Evolutionary conservation across 345 rosid species (phyloP).

Genomic region (Sisymbrium altissimum): DNA sequence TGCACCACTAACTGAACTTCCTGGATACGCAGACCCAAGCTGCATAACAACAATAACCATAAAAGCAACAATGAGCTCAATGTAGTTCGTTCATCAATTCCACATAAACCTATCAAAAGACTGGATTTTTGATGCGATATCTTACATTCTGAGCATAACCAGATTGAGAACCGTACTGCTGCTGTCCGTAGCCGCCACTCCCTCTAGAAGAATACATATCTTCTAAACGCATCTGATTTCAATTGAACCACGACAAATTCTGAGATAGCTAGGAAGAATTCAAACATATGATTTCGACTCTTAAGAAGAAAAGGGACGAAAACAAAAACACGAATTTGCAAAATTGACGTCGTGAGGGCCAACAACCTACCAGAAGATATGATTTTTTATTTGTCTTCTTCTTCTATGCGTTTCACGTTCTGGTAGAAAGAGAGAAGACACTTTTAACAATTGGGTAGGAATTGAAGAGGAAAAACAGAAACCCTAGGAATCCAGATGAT

Average conservation of each 20-base stretch:
- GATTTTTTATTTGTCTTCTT: not conserved
- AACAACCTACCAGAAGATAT: not conserved
- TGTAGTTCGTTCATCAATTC: not conserved
- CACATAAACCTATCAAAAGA: not conserved
- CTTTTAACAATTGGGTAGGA: not conserved
- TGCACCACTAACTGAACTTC: slow-evolving; percentile 56
- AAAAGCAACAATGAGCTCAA: not conserved
- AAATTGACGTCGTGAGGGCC: no score
- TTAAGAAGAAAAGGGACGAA: not conserved
- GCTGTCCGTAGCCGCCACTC: slow-evolving; percentile 75
- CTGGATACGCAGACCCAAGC: slow-evolving; percentile 63
- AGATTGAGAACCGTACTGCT: slow-evolving; percentile 64
- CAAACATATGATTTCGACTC: not conserved
- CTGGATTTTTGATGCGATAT: not conserved
- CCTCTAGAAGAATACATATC: slow-evolving; percentile 84
- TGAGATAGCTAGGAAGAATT: not conserved
- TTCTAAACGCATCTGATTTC: slow-evolving; percentile 21
- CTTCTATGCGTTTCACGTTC: not conserved
- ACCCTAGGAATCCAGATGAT: slow-evolving; percentile 17
- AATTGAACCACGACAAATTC: not conserved
- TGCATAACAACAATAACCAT: slow-evolving; percentile 17
- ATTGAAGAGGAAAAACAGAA: not conserved
- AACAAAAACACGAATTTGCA: not conserved
- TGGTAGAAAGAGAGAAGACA: not conserved
- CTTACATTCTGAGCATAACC: slow-evolving; percentile 85